Conservation (phyloP, 2,329 filamentous ascomycete species). For the Phyllosticta citriasiana region DNA sequence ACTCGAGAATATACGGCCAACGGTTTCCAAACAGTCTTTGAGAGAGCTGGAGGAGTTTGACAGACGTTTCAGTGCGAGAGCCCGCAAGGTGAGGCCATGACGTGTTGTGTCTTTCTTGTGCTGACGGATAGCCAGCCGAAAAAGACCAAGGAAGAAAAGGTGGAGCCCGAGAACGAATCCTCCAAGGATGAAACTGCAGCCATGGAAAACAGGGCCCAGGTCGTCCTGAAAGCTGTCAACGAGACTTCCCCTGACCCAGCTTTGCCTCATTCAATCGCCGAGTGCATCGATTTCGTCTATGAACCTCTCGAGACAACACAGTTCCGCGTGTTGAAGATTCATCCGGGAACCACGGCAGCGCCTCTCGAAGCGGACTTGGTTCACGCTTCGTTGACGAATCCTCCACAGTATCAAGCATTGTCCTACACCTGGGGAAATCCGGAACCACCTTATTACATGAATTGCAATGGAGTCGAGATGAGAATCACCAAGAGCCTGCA, state of each 20-base stretch:
- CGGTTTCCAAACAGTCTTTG: background rate
- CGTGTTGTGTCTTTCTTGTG: background rate
- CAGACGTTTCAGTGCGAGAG: background rate
- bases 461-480: conserved; percentile 1
- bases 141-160: background rate
- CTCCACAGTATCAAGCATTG: conserved; percentile 8
- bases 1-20: background rate
- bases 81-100: background rate
- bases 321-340: background rate
- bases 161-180: background rate
- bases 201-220: background rate
- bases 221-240: background rate
- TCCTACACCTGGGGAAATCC: conserved; percentile 12
- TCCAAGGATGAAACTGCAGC: background rate
- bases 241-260: background rate
- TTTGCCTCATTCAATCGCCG: background rate
- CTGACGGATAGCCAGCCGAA: background rate
- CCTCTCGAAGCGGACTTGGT: background rate
- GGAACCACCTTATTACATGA: background rate
- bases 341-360: background rate
- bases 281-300: background rate
- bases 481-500: conserved; percentile 2
- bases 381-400: background rate
- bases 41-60: background rate
- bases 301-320: background rate